Evolutionary conservation across 306 rosid species (phyloP).

Genomic region (Cercis canadensis): DNA sequence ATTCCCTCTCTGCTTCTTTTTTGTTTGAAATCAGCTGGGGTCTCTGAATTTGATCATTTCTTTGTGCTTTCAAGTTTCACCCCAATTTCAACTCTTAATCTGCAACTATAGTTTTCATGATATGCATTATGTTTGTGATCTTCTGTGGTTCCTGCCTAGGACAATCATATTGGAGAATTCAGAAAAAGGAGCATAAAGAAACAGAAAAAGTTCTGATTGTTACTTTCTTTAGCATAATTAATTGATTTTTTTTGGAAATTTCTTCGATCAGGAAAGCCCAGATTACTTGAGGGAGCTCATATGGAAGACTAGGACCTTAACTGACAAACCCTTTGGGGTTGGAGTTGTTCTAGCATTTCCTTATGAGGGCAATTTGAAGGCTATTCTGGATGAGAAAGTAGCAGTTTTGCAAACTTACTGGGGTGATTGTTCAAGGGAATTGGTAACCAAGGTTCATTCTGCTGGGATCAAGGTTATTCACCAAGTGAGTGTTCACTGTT

Average conservation of each 20-base stretch:
- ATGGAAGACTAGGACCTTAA: slow-evolving; percentile 63
- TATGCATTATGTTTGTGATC: background rate
- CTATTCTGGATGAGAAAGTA: slow-evolving; percentile 75
- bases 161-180: background rate
- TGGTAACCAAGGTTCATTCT: slow-evolving; percentile 64
- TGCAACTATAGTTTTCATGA: background rate
- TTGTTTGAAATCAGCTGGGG: background rate
- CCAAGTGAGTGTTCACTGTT: slow-evolving; percentile 60
- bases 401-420: slow-evolving; percentile 79
- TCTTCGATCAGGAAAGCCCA: slow-evolving; percentile 62
- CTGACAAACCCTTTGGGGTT: slow-evolving; percentile 84
- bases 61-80: background rate
- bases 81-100: background rate
- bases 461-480: slow-evolving; percentile 85
- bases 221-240: background rate
- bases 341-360: slow-evolving; percentile 85
- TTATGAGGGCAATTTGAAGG: slow-evolving; percentile 69
- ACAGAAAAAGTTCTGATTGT: background rate
- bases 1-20: too few species aligned
- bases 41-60: background rate
- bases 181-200: background rate
- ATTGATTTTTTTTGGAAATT: slow-evolving; percentile 15
- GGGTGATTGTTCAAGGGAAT: slow-evolving; percentile 77
- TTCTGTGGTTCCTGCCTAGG: background rate
- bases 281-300: slow-evolving; percentile 70